Percentiles rank a stretch among this genome's conserved stretches.
phyloP scores from a whole-genome alignment of 192 early-diverging fungal genomes.

The Irineochytrium annulatum region DNA sequence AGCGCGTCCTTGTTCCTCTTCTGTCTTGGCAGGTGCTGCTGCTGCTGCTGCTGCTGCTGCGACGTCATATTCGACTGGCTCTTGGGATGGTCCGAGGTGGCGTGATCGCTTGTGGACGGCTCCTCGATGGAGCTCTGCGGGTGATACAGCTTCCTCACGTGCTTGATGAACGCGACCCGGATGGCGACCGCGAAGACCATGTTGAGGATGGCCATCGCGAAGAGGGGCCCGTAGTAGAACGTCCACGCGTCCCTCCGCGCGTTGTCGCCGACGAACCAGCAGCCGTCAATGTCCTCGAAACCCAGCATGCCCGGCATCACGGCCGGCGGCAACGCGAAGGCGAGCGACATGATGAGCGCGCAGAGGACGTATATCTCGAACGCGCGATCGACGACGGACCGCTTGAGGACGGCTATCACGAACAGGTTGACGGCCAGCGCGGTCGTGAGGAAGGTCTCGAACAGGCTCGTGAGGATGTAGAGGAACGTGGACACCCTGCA shows the following conservation, averaged over 20 bases:
- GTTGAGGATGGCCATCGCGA: not conserved
- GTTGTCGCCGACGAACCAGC: too few relatives aligned
- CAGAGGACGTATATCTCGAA: not conserved
- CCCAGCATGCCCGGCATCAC: too few relatives aligned
- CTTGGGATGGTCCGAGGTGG: too few relatives aligned
- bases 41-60: too few relatives aligned
- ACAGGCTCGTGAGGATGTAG: not conserved
- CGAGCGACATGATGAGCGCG: not conserved
- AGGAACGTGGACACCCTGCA: not conserved
- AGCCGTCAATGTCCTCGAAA: too few relatives aligned
- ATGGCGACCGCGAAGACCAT: not conserved
- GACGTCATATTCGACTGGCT: too few relatives aligned
- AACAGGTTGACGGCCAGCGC: not conserved
- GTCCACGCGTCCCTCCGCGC: too few relatives aligned
- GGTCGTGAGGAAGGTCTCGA: not conserved
- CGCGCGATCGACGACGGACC: not conserved
- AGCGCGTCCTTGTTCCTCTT: too few relatives aligned
- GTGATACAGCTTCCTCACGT: too few relatives aligned
- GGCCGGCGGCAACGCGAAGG: not conserved
- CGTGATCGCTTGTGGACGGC: too few relatives aligned
- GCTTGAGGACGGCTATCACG: not conserved
- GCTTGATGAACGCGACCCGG: not conserved
- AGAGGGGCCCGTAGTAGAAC: not conserved
- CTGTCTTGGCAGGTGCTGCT: too few relatives aligned
- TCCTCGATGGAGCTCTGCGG: too few relatives aligned